phyloP scores from a whole-genome alignment of 202 grass and related monocot genomes.

The Eragrostis tef region DNA sequence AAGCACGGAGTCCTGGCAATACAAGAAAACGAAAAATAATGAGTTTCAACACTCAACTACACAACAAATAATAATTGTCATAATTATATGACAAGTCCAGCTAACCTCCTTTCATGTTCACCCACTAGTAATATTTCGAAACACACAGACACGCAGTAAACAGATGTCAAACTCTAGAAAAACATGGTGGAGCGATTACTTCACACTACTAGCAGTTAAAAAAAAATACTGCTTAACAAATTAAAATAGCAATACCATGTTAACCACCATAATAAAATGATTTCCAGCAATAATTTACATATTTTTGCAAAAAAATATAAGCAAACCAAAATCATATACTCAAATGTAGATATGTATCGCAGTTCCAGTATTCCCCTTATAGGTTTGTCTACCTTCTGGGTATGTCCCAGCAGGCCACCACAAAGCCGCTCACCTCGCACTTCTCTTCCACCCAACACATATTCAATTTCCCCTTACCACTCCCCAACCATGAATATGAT shows the following conservation, averaged over 20 bases:
- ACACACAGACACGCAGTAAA: neutral
- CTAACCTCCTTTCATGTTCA: conserved; percentile 37
- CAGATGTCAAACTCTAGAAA: neutral
- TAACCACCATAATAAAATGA: neutral
- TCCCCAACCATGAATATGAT: conserved; percentile 56
- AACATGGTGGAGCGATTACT: neutral
- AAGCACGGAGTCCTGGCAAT: neutral
- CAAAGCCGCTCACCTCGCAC: conserved; percentile 62
- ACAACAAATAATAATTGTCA: conserved; percentile 44
- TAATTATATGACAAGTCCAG: conserved; percentile 38
- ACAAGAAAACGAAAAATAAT: conserved; percentile 30
- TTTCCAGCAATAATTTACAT: neutral
- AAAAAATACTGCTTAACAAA: neutral
- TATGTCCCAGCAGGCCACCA: conserved; percentile 31
- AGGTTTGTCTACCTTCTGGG: conserved; percentile 10
- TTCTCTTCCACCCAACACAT: conserved; percentile 59
- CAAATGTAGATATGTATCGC: neutral
- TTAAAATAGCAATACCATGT: neutral
- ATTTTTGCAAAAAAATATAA: neutral
- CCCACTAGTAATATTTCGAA: conserved; percentile 13
- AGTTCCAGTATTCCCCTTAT: neutral
- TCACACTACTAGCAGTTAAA: neutral
- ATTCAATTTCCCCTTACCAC: conserved; percentile 57
- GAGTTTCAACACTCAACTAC: conserved; percentile 52
- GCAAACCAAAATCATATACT: neutral